phyloP scores from a whole-genome alignment of 2,329 filamentous ascomycete genomes.

The Gliomastix tumulicola region DNA sequence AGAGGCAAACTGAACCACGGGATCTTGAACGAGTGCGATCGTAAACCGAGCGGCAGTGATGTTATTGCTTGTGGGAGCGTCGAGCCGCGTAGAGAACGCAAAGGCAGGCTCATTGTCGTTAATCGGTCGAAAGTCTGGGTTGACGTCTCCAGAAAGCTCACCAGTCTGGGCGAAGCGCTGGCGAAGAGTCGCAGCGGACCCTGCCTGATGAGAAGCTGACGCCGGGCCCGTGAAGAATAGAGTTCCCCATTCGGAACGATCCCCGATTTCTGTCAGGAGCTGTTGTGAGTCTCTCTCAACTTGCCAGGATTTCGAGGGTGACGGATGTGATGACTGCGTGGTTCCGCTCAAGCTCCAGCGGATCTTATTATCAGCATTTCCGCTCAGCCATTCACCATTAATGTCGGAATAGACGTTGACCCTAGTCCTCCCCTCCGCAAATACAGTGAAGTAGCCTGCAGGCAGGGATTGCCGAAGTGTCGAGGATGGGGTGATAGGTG shows the following conservation, averaged over 20 bases:
- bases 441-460: slow-evolving; percentile 70
- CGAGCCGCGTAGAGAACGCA: slow-evolving; percentile 65
- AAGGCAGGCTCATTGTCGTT: slow-evolving; percentile 78
- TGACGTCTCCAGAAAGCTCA: slow-evolving; percentile 57
- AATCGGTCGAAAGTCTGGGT: slow-evolving; percentile 60
- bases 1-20: slow-evolving; percentile 72
- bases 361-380: slow-evolving; percentile 61
- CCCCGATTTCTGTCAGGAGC: slow-evolving; percentile 65
- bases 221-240: slow-evolving; percentile 68
- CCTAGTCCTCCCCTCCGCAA: slow-evolving; percentile 59
- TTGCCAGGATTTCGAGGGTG: slow-evolving; percentile 53
- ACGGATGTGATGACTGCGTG: slow-evolving; percentile 8
- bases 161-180: slow-evolving; percentile 64
- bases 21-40: slow-evolving; percentile 69
- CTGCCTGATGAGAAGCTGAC: slow-evolving; percentile 62
- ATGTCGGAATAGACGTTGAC: slow-evolving; percentile 61
- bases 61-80: slow-evolving; percentile 40
- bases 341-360: slow-evolving; percentile 54
- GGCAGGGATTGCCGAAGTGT: slow-evolving; percentile 75
- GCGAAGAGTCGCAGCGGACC: slow-evolving; percentile 58
- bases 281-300: slow-evolving; percentile 54
- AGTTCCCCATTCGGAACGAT: slow-evolving; percentile 79
- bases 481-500: slow-evolving; percentile 74
- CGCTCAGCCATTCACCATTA: slow-evolving; percentile 78
- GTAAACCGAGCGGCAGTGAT: slow-evolving; percentile 74